Evolutionary conservation across 345 rosid species (phyloP).

Genomic region (Eucalyptus tenuipes): DNA sequence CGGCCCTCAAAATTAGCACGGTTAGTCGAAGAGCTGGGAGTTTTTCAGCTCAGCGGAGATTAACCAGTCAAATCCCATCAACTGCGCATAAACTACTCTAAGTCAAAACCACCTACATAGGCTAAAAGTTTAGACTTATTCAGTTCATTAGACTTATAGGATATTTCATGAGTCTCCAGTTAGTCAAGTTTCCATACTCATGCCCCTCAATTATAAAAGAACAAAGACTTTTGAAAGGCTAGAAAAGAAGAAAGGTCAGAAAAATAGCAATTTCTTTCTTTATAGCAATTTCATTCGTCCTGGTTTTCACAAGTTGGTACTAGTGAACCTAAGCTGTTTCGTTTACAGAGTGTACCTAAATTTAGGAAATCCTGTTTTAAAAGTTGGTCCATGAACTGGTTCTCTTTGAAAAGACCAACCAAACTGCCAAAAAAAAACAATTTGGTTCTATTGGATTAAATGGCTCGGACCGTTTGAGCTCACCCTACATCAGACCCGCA

Average conservation of each 20-base stretch:
- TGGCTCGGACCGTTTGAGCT: background rate
- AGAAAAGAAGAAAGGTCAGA: background rate
- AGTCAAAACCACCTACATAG: background rate
- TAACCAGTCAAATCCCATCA: background rate
- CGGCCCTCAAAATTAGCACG: background rate
- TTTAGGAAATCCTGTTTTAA: background rate
- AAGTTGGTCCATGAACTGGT: background rate
- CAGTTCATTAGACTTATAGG: background rate
- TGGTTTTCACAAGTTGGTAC: background rate
- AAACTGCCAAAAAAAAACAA: background rate
- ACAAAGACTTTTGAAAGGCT: background rate
- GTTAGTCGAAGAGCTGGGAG: background rate
- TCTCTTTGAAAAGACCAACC: background rate
- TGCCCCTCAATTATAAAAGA: background rate
- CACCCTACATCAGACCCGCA: background rate
- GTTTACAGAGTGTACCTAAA: background rate
- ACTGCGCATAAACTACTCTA: background rate
- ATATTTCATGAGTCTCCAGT: background rate
- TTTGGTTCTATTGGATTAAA: background rate
- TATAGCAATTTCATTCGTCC: background rate
- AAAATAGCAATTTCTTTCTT: background rate
- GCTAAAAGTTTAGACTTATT: background rate
- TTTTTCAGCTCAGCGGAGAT: background rate
- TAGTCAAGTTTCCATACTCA: rapidly evolving
- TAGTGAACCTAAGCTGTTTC: background rate